phyloP scores from a whole-genome alignment of 2,329 filamentous ascomycete genomes.

The Neonectria ditissima region DNA sequence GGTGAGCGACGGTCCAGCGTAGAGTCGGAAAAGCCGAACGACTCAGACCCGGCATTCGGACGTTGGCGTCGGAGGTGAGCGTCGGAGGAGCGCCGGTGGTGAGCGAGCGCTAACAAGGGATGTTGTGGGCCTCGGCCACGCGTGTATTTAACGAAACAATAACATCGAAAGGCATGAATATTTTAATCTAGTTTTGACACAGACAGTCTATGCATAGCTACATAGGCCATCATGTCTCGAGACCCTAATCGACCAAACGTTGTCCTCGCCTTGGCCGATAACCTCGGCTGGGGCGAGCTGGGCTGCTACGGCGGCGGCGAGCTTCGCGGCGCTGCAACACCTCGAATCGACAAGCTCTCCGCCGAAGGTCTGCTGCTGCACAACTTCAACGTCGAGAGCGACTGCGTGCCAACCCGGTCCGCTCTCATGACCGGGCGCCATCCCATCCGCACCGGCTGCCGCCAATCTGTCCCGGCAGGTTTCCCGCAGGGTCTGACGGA shows the following conservation, averaged over 20 bases:
- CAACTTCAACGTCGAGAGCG: constrained; percentile 54
- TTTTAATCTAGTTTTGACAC: neutral
- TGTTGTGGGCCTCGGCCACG: constrained; percentile 9
- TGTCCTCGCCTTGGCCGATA: constrained; percentile 51
- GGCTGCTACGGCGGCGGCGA: constrained; percentile 50
- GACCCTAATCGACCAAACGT: constrained; percentile 44
- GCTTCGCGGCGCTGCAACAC: constrained; percentile 50
- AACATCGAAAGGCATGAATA: neutral
- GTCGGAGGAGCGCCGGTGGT: constrained; percentile 26
- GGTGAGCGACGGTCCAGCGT: constrained; percentile 7
- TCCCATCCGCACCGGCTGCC: constrained; percentile 51
- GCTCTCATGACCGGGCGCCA: constrained; percentile 52
- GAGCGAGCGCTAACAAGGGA: neutral
- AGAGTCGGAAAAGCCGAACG: neutral
- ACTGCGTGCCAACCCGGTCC: constrained; percentile 51
- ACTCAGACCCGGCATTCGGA: constrained; percentile 16
- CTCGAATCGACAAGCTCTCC: constrained; percentile 49
- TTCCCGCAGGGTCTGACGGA: constrained; percentile 49
- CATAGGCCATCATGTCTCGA: constrained; percentile 25
- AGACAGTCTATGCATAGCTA: neutral
- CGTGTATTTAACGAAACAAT: constrained; percentile 8
- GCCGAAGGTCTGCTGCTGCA: constrained; percentile 49
- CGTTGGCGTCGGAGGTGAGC: constrained; percentile 40
- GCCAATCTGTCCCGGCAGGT: constrained; percentile 49
- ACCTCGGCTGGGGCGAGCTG: constrained; percentile 53